A percentile compares a stretch with the other conserved stretches of the same genome.
Evolutionary conservation across 345 rosid genomes (phyloP).

Genomic region (Draba incana): DNA sequence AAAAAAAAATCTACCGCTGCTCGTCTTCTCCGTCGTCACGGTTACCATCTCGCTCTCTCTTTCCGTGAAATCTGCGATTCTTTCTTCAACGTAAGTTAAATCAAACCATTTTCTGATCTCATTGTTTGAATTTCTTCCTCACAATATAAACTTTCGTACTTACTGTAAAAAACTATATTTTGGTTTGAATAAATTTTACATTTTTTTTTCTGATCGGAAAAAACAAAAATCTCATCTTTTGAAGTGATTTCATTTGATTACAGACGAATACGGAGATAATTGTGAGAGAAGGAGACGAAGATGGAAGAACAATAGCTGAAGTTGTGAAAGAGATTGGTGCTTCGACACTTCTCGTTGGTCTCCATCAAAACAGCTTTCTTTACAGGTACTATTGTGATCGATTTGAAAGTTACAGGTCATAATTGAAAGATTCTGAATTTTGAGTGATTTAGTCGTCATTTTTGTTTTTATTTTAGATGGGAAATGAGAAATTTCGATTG

Average conservation of each 20-base stretch:
- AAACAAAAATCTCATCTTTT: too few species aligned
- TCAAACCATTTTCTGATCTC: too few species aligned
- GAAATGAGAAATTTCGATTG: conserved; percentile 59
- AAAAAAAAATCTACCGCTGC: conserved; percentile 48
- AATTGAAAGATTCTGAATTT: background rate
- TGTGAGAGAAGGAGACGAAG: conserved; percentile 83
- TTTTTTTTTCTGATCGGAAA: too few species aligned
- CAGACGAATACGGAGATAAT: conserved; percentile 82
- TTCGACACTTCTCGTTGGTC: conserved; percentile 80
- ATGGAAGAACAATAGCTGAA: conserved; percentile 64
- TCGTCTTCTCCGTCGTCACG: conserved; percentile 52
- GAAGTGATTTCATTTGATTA: too few species aligned
- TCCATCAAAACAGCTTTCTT: conserved; percentile 89
- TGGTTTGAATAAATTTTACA: too few species aligned
- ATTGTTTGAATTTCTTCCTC: too few species aligned
- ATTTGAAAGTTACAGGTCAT: conserved; percentile 16
- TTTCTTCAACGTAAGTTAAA: conserved; percentile 51
- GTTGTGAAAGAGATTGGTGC: conserved; percentile 82
- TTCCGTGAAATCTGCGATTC: conserved; percentile 57
- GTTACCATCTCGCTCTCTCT: conserved; percentile 61
- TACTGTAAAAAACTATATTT: too few species aligned
- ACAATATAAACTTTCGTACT: too few species aligned
- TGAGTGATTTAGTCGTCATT: background rate
- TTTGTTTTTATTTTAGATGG: conserved; percentile 49
- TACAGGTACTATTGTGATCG: conserved; percentile 55